Evolutionary conservation across 345 rosid species (phyloP), one percentile per base, ranked within the genome.

Genomic region (Populus pruinosa): DNA sequence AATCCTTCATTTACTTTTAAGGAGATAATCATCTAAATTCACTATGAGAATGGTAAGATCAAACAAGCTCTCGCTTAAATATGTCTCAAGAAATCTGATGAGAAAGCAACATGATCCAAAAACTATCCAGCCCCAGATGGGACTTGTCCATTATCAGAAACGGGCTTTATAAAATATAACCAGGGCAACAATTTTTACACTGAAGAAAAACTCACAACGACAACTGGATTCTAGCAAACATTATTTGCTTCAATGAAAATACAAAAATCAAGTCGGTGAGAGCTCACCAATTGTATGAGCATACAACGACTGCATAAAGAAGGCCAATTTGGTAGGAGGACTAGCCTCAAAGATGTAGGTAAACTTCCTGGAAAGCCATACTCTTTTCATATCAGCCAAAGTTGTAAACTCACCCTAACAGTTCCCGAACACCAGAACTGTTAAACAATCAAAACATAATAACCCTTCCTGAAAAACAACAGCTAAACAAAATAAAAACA

Each of bases 241-340:
- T 39, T 41, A 41, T 9, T 41, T 41, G 12, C 41, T 21, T 35
- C 3, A 56, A n/a, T 6, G 49, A 17, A 17, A 39, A 29, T 18
- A 44, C n/a, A 20, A 9, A 72, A 72, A 59, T 4, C 36, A 67
- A 9, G n/a, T 23, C 53, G 0, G 29, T 11, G 62, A 23, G 35
- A 71, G 78, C 77, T n/a, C 82, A 88, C 92, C 84, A 29, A 89
- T 86, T 27, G 89, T 33, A 74, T 87, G 92, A 71, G 90, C 86
- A 81, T 90, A 91, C 55, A 91, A 76, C 41, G 97, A 88, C 78
- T 91, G 97, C 89, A 89, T 88, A 78, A 91, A 88, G 74, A 87
- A 88, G 38, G 91, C 80, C 81, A 88, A 75, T 49, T 86, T 87
- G 44, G 53, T 55, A 33, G 83, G 83, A 72, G 90, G 94, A 36